Base-by-base conservation (phyloP, 2,329 filamentous ascomycete genomes). In the Fusarium nodosum region DNA sequence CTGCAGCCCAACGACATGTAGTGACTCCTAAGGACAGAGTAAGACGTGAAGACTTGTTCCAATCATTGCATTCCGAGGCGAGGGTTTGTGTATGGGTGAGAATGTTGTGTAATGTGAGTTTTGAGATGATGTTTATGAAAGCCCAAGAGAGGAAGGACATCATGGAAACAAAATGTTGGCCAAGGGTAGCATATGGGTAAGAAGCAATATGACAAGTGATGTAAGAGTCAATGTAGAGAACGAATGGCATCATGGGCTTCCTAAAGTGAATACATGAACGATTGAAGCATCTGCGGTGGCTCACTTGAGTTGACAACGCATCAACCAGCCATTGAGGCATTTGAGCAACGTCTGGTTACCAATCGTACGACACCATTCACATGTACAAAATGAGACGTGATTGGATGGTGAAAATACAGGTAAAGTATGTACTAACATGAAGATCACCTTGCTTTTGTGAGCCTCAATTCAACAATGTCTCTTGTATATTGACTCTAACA, bases 331-430 rank as follows among this genome's bases (percentile, higher is more conserved):
- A 66, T 66, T 63, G 60, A 72, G 69, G 67, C 68, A 66, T 56
- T 47, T 56, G 36, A 51, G 36, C 31, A 57, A 44, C 56, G 38
- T 48, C 51, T 56, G 22, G 50, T 68, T 53, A 64, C 71, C 70
- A 72, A 65, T 73, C 66, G 66, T 72, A 66, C 59, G 60, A 72
- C 62, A 72, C 65, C 71, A 71, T 66, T 65, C 26, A 36, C 33
- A 42, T 55, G 22, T 26, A n/a, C 66, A 41, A 28, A 31, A 50
- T 33, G 46, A 69, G 16, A 52, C 18, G n/a, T 63, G 60, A 63
- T 63, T 61, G 56, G 47, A 39, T 20, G 36, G 36, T 22, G 36
- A 22, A 22, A 39, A 22, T 22, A 3, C 36, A 39, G 20, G n/a
- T 39, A 39, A 20, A 39, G 36, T 39, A 13, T 12, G n/a, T 39